Evolutionary conservation across 1,139 yeast genomes (phyloP).

Genomic region (Candida sp.): DNA sequence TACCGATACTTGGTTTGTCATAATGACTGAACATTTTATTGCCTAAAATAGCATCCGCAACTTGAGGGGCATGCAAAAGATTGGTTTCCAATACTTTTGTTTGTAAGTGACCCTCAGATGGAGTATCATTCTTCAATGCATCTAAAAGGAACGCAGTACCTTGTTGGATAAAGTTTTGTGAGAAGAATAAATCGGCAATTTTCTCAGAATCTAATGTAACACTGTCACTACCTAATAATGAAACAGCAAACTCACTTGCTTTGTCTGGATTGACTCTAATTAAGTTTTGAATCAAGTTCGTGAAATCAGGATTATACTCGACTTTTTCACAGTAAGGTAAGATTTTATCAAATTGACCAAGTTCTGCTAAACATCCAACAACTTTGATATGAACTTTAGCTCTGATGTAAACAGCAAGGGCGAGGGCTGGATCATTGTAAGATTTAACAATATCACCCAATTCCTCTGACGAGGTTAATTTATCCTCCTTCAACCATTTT

Average conservation of each 20-base stretch:
- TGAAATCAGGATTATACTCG: conserved; percentile 84
- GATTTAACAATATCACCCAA: conserved; percentile 95
- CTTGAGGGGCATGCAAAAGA: conserved; percentile 96
- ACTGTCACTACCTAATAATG: conserved; percentile 64
- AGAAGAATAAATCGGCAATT: conserved; percentile 89
- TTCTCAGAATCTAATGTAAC: conserved; percentile 76
- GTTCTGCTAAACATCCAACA: conserved; percentile 87
- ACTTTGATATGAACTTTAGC: conserved; percentile 87
- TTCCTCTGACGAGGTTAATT: conserved; percentile 91
- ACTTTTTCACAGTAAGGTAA: conserved; percentile 92
- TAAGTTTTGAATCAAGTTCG: conserved; percentile 86
- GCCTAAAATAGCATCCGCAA: conserved; percentile 97
- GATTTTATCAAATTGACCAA: conserved; percentile 96
- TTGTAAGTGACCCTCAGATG: conserved; percentile 95
- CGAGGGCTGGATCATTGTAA: conserved; percentile 72
- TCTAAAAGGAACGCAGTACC: conserved; percentile 98
- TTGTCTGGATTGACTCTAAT: conserved; percentile 95
- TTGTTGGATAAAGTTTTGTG: conserved; percentile 94
- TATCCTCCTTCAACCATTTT: conserved; percentile 95
- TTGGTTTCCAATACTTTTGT: conserved; percentile 93
- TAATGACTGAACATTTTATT: conserved; percentile 95
- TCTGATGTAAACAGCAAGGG: conserved; percentile 87
- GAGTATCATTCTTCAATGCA: conserved; percentile 90
- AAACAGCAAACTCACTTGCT: conserved; percentile 96
- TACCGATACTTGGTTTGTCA: conserved; percentile 91